phyloP scores from a whole-genome alignment of 225 moss, liverwort and hornwort species.

The Pseudoscleropodium purum region DNA sequence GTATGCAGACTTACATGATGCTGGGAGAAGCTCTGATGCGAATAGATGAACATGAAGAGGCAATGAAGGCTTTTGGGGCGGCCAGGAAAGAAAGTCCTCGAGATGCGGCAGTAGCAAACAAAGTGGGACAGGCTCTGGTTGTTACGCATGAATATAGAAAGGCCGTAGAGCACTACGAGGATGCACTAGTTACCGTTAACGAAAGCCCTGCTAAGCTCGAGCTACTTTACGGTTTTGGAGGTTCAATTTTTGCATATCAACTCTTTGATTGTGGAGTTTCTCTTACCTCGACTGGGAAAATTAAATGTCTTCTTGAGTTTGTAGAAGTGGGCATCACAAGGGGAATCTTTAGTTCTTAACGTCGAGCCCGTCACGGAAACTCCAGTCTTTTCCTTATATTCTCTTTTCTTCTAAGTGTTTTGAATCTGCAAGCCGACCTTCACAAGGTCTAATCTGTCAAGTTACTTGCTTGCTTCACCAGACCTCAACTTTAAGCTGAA shows the following conservation, averaged over 20 bases:
- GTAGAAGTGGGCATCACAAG: background rate
- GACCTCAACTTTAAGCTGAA: constrained; percentile 74
- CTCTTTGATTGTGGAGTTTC: background rate
- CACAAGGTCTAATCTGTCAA: background rate
- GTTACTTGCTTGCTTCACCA: background rate
- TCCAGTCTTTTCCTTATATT: background rate
- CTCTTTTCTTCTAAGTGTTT: background rate
- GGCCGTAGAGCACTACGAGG: constrained; percentile 62
- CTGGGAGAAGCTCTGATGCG: constrained; percentile 62
- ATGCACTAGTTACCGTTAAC: constrained; percentile 22
- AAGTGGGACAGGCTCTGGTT: constrained; percentile 56
- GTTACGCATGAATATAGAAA: constrained; percentile 62
- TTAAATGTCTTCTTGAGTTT: background rate
- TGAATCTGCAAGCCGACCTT: background rate
- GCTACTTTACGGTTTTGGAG: constrained; percentile 59
- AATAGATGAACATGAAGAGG: constrained; percentile 58
- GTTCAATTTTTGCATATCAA: constrained; percentile 7
- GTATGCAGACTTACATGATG: constrained; percentile 56
- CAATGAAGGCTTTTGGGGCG: constrained; percentile 39
- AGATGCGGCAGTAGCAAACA: constrained; percentile 45
- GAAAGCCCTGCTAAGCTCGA: constrained; percentile 33
- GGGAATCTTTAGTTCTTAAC: background rate
- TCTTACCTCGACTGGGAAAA: background rate
- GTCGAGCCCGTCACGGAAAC: background rate
- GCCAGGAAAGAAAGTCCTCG: constrained; percentile 45